These are phyloP conservation scores for Capsella rubella DNA, from an alignment of 441 rosid genomes.

Conservation along the genomic window DNA sequence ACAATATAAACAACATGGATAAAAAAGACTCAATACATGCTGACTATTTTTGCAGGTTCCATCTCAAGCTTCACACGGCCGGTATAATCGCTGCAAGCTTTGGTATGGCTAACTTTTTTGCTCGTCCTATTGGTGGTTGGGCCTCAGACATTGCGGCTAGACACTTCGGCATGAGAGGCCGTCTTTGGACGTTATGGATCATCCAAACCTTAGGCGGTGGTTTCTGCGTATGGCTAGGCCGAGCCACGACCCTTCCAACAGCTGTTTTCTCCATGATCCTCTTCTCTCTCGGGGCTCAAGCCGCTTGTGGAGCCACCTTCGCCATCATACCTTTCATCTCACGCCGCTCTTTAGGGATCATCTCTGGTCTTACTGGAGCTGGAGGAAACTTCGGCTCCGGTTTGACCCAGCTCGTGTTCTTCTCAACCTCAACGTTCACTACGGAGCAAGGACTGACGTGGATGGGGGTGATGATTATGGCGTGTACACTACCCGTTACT, in stretches of 20 bases:
- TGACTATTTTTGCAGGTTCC: conserved; percentile 51
- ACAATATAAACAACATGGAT: neutral
- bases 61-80: conserved; percentile 73
- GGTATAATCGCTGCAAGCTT: conserved; percentile 78
- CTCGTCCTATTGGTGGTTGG: conserved; percentile 80
- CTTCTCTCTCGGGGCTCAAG: conserved; percentile 81
- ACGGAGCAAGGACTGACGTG: conserved; percentile 64
- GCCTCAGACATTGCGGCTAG: conserved; percentile 69
- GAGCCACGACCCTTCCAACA: conserved; percentile 63
- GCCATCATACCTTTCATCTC: conserved; percentile 84
- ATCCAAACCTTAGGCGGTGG: conserved; percentile 76
- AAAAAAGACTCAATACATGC: neutral
- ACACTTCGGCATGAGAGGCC: conserved; percentile 82
- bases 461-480: conserved; percentile 83
- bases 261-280: conserved; percentile 75
- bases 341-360: conserved; percentile 72
- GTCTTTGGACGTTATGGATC: conserved; percentile 76
- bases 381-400: conserved; percentile 92
- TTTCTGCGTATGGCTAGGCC: conserved; percentile 83
- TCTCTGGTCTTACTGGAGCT: conserved; percentile 80
- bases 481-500: conserved; percentile 69
- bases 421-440: conserved; percentile 58
- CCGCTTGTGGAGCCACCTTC: conserved; percentile 86
- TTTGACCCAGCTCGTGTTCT: conserved; percentile 70
- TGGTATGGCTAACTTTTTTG: conserved; percentile 76